A percentile compares a stretch with the other conserved stretches of the same genome.
These are phyloP conservation scores for Solanum stenotomum DNA, from an alignment of 257 asterid species.

Conservation along the genomic window DNA sequence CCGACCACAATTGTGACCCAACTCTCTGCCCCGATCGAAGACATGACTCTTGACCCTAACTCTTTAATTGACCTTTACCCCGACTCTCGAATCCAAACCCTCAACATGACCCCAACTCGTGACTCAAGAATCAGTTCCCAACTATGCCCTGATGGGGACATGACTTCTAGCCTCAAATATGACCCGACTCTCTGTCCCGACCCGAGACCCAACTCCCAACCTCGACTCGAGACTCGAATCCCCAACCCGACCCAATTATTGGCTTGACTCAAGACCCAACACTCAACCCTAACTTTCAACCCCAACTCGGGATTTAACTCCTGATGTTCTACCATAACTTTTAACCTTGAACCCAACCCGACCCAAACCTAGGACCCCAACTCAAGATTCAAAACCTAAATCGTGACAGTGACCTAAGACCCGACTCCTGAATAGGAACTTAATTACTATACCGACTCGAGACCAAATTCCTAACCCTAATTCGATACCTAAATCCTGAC, in stretches of 20 bases:
- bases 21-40: not conserved
- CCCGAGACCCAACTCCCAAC: not conserved
- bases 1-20: not conserved
- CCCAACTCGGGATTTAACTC: not conserved
- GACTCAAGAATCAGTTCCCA: not conserved
- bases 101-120: not conserved
- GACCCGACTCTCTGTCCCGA: rapidly evolving
- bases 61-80: not conserved
- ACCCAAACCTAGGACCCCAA: not conserved
- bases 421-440: not conserved
- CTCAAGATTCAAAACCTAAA: not conserved
- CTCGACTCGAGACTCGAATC: not conserved
- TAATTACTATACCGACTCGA: not conserved
- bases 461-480: not conserved
- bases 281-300: not conserved
- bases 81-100: not conserved
- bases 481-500: not conserved
- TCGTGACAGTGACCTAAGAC: not conserved
- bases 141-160: not conserved
- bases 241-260: not conserved
- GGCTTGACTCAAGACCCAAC: not conserved
- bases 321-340: not conserved
- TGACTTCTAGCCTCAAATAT: not conserved
- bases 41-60: not conserved
- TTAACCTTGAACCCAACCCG: not conserved